A percentile compares a stretch with the other conserved stretches of the same genome.
Evolutionary conservation across 164 flowering plant genomes (phyloP).

Genomic region (Magnolia officinalis): DNA sequence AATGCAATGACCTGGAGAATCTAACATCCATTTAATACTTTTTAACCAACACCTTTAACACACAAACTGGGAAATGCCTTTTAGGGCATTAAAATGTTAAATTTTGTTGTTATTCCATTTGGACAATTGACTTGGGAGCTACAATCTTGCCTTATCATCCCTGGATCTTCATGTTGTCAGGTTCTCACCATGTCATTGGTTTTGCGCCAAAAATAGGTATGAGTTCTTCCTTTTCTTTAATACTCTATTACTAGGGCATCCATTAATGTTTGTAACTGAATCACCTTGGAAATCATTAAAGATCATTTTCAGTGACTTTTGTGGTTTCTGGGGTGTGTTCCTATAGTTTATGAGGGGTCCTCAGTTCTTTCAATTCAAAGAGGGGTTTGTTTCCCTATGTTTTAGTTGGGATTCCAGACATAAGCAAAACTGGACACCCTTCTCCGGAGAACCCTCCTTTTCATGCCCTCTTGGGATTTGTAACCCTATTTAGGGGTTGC

Average conservation of each 20-base stretch:
- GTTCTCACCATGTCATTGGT: background rate
- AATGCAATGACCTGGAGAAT: background rate
- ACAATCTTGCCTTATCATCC: conserved; percentile 5
- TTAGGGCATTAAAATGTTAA: conserved; percentile 13
- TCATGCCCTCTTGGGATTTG: no score
- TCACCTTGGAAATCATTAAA: background rate
- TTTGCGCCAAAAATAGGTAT: conserved; percentile 11
- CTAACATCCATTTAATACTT: background rate
- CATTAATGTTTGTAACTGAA: background rate
- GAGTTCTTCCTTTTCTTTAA: conserved; percentile 6
- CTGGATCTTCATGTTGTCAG: conserved; percentile 5
- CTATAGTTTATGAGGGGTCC: background rate
- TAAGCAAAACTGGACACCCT: background rate
- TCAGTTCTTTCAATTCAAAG: background rate
- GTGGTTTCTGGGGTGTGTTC: background rate
- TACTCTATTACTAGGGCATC: background rate
- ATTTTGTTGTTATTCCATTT: conserved; percentile 16
- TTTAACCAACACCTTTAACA: background rate
- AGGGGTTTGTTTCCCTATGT: background rate
- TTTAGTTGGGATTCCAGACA: background rate
- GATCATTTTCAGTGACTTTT: background rate
- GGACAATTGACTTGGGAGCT: conserved; percentile 15
- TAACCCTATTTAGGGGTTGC: no score
- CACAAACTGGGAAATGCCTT: background rate
- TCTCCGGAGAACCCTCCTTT: no score